Evolutionary conservation across 306 rosid genomes (phyloP), one percentile per base, ranked within the genome.

Genomic region (Gastrolobium bilobum): DNA sequence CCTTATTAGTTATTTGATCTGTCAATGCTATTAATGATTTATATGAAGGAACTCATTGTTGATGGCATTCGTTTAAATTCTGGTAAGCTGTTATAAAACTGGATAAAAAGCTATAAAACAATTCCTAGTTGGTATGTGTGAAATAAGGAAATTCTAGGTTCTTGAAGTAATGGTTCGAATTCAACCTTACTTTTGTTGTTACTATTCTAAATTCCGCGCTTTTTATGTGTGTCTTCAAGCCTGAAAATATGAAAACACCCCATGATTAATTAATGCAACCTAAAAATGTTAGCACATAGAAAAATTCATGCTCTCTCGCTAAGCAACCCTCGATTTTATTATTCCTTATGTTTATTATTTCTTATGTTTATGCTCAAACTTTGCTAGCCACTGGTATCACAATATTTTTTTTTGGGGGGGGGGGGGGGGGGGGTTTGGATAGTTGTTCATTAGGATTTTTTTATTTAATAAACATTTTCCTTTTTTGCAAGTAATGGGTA

Each of bases 141-240:
- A 53, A 53, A 62, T 38, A 29, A 29, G 1, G 29, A 26, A 9
- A 29, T 62, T 62, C 3, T 29, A 53, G 5, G 54, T 74, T 74
- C 35, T 68, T 54, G 80, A 20, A 63, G 39, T 73, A 31, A 29
- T n/a, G 26, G n/a, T 40, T 59, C 37, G 71, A 77, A 76, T 70
- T 52, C 74, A 20, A 20, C 8, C 5, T 33, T 13, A 58, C 9
- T 14, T 1, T 68, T 48, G 26, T 37, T 62, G 51, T 44, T 51
- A 15, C 30, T 37, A 37, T 75, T 75, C 31, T 75, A 43, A 54
- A 57, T 29, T 30, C 29, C 29, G 39, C 20, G 15, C 3, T 11
- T 4, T 15, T 50, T 51, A 11, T 69, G 3, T 34, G 51, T 4
- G 26, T 48, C 15, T 15, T 54, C 6, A 39, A 11, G 58, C 46